phyloP scores from a whole-genome alignment of 2,329 filamentous ascomycete genomes.

The Blumeriella jaapii region DNA sequence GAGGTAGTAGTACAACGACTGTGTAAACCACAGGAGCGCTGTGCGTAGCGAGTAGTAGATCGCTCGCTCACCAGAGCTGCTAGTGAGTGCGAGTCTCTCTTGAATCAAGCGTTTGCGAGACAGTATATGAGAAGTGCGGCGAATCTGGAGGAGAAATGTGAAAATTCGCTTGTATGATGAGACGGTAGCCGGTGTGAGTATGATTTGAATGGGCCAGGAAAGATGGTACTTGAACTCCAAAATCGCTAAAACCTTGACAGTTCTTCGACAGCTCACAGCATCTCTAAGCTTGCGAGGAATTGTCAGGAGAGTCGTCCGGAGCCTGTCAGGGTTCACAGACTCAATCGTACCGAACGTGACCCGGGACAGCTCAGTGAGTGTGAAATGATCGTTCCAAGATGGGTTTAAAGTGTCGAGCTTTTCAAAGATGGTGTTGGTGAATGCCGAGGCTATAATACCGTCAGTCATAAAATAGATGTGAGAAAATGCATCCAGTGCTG shows the following conservation, averaged over 20 bases:
- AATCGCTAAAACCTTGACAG: conserved; percentile 49
- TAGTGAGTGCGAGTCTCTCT: conserved; percentile 29
- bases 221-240: conserved; percentile 60
- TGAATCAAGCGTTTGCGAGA: conserved; percentile 40
- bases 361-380: conserved; percentile 66
- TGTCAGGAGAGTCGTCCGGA: conserved; percentile 45
- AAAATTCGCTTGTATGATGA: conserved; percentile 60
- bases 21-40: conserved; percentile 67
- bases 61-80: conserved; percentile 33
- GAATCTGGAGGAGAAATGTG: conserved; percentile 66
- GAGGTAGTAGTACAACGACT: conserved; percentile 63
- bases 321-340: conserved; percentile 45
- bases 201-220: conserved; percentile 55
- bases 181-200: conserved; percentile 56
- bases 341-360: conserved; percentile 48
- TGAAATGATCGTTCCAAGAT: conserved; percentile 71
- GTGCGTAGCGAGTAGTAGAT: conserved; percentile 52
- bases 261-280: conserved; percentile 38
- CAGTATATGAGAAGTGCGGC: conserved; percentile 57
- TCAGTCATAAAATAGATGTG: conserved; percentile 68
- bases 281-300: conserved; percentile 31
- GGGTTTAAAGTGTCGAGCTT: conserved; percentile 51
- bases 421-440: conserved; percentile 61
- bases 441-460: conserved; percentile 52
- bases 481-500: conserved; percentile 54